Base-by-base conservation (phyloP, 140 eudicot species). In the Erigeron philadelphicus region DNA sequence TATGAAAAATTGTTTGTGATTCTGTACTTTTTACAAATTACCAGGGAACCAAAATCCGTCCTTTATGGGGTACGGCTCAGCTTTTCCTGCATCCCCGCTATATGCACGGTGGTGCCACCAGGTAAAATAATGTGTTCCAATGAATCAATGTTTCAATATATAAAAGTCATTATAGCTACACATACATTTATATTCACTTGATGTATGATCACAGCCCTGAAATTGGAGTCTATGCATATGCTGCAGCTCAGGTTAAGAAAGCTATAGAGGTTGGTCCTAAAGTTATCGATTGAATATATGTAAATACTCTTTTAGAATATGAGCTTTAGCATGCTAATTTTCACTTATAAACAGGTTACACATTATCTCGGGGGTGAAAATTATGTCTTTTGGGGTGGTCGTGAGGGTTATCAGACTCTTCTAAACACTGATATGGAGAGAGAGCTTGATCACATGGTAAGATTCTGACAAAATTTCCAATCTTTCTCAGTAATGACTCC, bases 351-450 rank as follows among this genome's bases (percentile, higher is more conserved):
- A 60, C 83, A 93, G 96, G 98, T 93, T 23, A 93, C 98, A 53
- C 98, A 93, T 79, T 89, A 89, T 89, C 90, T 93, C 0, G 98
- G 98, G 25, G 98, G 98, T 72, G 98, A 93, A 72, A 93, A 93
- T 66, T 93, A 83, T 67, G 98, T 93, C 38, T 93, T 93, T 70
- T 93, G 98, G 98, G 98, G 98, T 17, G 98, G 96, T 78, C 95
- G 98, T 56, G 98, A 93, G 58, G 98, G 98, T 64, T 93, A 93
- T 79, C 98, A 93, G 75, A 77, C 94, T 67, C 98, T 93, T 75
- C 66, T 93, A 52, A 93, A 93, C 83, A 93, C 98, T 53, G 95
- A 93, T 75, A 93, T 93, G 98, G 98, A 84, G 77, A 86, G 88
- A 83, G 98, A 93, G 70, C 96, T 93, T 44, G 81, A 89, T 63